Percentiles rank a stretch among this genome's conserved stretches.
phyloP scores from a whole-genome alignment of 2,329 filamentous ascomycete species.

The Phialophora verrucosa region DNA sequence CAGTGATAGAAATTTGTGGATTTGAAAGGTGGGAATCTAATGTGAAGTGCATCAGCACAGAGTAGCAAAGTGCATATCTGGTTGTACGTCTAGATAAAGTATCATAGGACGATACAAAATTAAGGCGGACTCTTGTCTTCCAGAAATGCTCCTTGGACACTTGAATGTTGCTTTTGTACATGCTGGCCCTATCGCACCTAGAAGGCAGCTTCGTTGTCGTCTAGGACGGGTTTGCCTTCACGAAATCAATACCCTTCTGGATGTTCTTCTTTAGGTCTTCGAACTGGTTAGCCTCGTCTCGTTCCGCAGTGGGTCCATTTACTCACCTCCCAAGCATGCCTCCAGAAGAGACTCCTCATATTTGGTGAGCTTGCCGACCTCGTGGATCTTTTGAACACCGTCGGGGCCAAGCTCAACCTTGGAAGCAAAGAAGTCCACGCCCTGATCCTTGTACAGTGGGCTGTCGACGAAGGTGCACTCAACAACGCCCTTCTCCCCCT shows the following conservation, averaged over 20 bases:
- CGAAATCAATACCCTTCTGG: slow-evolving; percentile 79
- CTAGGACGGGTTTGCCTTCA: slow-evolving; percentile 61
- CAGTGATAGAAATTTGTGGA: background rate
- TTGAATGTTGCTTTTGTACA: slow-evolving; percentile 31
- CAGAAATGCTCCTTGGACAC: background rate
- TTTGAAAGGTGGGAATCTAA: background rate
- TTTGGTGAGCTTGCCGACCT: slow-evolving; percentile 81
- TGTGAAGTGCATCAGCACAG: background rate
- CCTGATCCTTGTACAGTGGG: slow-evolving; percentile 97
- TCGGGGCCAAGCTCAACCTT: slow-evolving; percentile 94
- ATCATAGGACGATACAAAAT: slow-evolving; percentile 19
- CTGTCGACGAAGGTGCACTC: slow-evolving; percentile 98
- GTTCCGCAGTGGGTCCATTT: background rate
- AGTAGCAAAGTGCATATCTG: slow-evolving; percentile 7
- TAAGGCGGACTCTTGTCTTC: slow-evolving; percentile 2
- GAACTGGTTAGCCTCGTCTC: slow-evolving; percentile 27
- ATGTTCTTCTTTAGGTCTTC: slow-evolving; percentile 73
- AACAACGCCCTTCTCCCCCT: slow-evolving; percentile 92
- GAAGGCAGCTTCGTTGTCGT: background rate
- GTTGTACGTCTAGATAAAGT: slow-evolving; percentile 14
- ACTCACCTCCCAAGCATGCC: slow-evolving; percentile 70
- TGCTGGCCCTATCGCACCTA: slow-evolving; percentile 7
- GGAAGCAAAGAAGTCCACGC: slow-evolving; percentile 95
- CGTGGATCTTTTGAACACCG: slow-evolving; percentile 91
- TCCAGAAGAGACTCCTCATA: slow-evolving; percentile 90